phyloP scores from a whole-genome alignment of 1,284 basidiomycete genomes.

The Sanghuangporus weigelae region DNA sequence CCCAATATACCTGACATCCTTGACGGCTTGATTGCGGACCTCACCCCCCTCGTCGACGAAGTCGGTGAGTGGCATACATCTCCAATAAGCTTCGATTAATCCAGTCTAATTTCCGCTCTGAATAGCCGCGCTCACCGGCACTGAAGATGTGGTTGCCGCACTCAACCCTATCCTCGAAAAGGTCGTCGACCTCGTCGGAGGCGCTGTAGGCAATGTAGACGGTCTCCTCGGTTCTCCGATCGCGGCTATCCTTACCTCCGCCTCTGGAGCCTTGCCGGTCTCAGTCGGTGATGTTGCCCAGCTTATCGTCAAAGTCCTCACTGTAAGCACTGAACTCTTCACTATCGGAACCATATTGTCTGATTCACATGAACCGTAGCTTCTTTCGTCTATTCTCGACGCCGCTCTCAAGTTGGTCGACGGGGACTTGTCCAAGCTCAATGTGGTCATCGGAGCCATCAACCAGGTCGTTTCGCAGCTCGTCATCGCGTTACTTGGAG shows the following conservation, averaged over 20 bases:
- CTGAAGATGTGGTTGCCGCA: background rate
- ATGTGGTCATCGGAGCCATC: slow-evolving; percentile 26
- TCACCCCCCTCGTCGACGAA: slow-evolving; percentile 24
- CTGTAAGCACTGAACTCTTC: background rate
- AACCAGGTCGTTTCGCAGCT: slow-evolving; percentile 26
- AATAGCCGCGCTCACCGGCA: background rate
- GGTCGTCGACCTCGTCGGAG: slow-evolving; percentile 1
- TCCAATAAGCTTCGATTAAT: background rate
- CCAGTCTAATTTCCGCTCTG: background rate
- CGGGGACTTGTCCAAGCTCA: slow-evolving; percentile 24
- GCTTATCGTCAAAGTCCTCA: slow-evolving; percentile 9
- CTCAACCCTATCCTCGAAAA: slow-evolving; percentile 7
- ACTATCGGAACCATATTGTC: no score
- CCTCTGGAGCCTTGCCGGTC: slow-evolving; percentile 1
- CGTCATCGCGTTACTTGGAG: slow-evolving; percentile 26
- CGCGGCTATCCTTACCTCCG: slow-evolving; percentile 3
- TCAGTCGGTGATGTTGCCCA: slow-evolving; percentile 4
- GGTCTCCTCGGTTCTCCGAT: slow-evolving; percentile 1
- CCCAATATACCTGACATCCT: slow-evolving; percentile 25
- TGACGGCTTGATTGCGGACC: slow-evolving; percentile 20
- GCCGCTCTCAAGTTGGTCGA: slow-evolving; percentile 31
- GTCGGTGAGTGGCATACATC: slow-evolving; percentile 28
- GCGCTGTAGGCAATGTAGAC: background rate
- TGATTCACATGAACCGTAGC: background rate
- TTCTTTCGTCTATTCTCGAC: slow-evolving; percentile 23